A percentile compares a stretch with the other conserved stretches of the same genome.
phyloP scores from a whole-genome alignment of 176 grass and related monocot genomes.

The Themeda triandra region DNA sequence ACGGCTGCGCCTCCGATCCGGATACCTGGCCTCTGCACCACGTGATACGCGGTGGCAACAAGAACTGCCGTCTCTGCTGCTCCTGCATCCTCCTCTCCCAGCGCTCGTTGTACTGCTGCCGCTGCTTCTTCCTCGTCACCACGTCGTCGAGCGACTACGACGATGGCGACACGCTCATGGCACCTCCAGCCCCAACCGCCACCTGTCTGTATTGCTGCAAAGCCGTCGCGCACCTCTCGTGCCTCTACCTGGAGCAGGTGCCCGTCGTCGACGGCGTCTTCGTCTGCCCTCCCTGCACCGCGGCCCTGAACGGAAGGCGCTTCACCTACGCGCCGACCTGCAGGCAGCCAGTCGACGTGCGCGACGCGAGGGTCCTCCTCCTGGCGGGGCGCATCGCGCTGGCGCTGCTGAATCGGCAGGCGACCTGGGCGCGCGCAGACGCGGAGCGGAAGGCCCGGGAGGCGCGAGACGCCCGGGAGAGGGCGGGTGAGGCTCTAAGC shows the following conservation, averaged over 20 bases:
- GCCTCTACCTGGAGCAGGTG: not conserved
- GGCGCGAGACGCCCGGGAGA: constrained; percentile 9
- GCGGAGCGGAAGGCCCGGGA: constrained; percentile 32
- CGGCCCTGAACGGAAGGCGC: not conserved
- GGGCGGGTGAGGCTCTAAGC: constrained; percentile 24
- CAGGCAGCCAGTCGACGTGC: not conserved
- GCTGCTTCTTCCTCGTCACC: constrained; percentile 49
- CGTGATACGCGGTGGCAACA: constrained; percentile 31
- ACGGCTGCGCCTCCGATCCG: constrained; percentile 27
- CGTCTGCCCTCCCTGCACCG: constrained; percentile 45
- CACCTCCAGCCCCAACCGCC: not conserved
- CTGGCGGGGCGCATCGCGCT: constrained; percentile 32
- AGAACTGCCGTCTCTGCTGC: constrained; percentile 41
- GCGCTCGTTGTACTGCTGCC: constrained; percentile 60
- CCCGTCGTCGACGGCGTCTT: not conserved
- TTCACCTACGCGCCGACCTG: constrained; percentile 37
- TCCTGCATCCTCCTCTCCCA: constrained; percentile 59
- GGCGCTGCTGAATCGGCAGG: constrained; percentile 4
- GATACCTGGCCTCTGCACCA: constrained; percentile 66
- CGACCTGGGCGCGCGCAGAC: not conserved
- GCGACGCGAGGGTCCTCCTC: constrained; percentile 22
- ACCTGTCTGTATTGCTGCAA: constrained; percentile 37
- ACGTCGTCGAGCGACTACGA: not conserved
- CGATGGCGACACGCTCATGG: not conserved
- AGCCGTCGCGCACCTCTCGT: constrained; percentile 40